phyloP scores from a whole-genome alignment of 768 basidiomycete genomes.

The Roridomyces roridus region DNA sequence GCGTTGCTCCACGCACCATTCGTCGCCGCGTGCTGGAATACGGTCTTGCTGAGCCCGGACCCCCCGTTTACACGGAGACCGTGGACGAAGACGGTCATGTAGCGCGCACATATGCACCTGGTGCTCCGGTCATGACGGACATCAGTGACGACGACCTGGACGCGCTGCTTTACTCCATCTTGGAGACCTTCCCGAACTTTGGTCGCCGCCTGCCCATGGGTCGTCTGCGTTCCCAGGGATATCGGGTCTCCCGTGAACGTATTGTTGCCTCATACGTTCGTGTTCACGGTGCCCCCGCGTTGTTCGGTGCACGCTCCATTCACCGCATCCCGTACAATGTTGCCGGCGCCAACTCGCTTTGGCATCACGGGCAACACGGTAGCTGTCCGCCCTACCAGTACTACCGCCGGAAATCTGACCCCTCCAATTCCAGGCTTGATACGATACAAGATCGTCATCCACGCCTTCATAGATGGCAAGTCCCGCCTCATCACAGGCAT shows the following conservation, averaged over 20 bases:
- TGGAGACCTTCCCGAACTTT: slow-evolving; percentile 26
- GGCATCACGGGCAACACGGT: slow-evolving; percentile 44
- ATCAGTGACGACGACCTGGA: slow-evolving; percentile 25
- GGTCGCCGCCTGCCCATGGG: slow-evolving; percentile 26
- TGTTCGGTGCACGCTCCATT: slow-evolving; percentile 28
- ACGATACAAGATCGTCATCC: slow-evolving; percentile 38
- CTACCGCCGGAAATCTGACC: too few species aligned
- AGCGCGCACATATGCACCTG: not conserved
- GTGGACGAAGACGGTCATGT: not conserved
- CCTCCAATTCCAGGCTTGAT: slow-evolving; percentile 33
- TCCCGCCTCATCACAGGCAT: slow-evolving; percentile 37
- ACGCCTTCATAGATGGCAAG: slow-evolving; percentile 41
- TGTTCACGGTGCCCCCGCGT: slow-evolving; percentile 20
- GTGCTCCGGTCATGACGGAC: not conserved
- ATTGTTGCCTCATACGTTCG: slow-evolving; percentile 18
- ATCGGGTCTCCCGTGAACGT: slow-evolving; percentile 17
- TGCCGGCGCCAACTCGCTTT: slow-evolving; percentile 39
- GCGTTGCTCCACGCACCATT: not conserved
- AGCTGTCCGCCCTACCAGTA: not conserved
- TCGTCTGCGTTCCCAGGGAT: slow-evolving; percentile 9
- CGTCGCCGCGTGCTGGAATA: slow-evolving; percentile 23
- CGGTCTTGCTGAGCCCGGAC: slow-evolving; percentile 12
- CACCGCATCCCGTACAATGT: slow-evolving; percentile 15
- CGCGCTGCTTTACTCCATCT: slow-evolving; percentile 2
- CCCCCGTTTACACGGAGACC: slow-evolving; percentile 15